Base-by-base conservation (phyloP, 805 yeast species). In the Wickerhamiella occidentalis region DNA sequence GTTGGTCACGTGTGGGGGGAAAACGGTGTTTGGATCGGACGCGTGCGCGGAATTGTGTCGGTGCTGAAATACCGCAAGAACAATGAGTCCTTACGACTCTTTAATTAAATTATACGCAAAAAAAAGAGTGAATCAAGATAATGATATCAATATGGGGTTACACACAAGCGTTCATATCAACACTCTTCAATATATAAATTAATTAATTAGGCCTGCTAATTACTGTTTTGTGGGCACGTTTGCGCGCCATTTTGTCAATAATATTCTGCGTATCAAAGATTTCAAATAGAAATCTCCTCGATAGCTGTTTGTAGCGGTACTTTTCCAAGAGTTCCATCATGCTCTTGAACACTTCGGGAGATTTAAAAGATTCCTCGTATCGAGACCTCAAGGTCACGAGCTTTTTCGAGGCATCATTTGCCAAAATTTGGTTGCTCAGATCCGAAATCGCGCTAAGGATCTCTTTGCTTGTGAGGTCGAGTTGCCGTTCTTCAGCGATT, bases 221-320 rank as follows among this genome's bases (percentile, higher is more conserved):
- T 29, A 29, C 25, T 26, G 30, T 22, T 29, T 42, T 42, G 26
- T 42, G 45, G 30, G 21, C 73, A 67, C 53, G 40, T 15, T 52
- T 55, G n/a, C 51, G 45, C 23, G 49, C 50, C 11, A 51, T 40
- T 19, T 45, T 45, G 45, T 57, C 59, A 6, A 57, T 28, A 37
- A 56, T 49, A 12, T 26, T 30, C n/a, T 43, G 45, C 19, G 53
- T 73, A 48, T 76, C 74, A 55, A 84, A 76, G 48, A 82, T 65
- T 40, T 80, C 88, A 57, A 80, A 73, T 13, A 86, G 67, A 58
- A 79, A 81, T 54, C 77, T 71, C 33, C 94, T 67, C 17, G 77
- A 77, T 3, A 76, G 75, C 47, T 75, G 77, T 54, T 80, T 75
- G 63, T 77, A 83, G 44, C 72, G 73, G 69, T 65, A 86, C 61